Evolutionary conservation across 768 basidiomycete species (phyloP).

Genomic region (Lactarius tabidus): DNA sequence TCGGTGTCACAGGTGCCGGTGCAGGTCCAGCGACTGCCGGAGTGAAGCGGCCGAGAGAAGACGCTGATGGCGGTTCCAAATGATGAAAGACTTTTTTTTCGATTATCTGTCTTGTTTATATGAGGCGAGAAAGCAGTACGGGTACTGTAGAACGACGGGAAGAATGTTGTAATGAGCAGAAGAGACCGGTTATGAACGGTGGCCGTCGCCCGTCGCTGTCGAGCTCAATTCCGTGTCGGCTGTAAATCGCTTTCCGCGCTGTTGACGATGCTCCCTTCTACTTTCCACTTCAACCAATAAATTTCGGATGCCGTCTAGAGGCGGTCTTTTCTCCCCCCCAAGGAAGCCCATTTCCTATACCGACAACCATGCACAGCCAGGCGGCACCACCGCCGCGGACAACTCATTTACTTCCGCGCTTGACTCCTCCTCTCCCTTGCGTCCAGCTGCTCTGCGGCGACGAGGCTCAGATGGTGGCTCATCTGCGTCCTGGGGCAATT

Average conservation of each 20-base stretch:
- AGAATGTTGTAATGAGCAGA: neutral
- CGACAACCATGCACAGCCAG: constrained; percentile 2
- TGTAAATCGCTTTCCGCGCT: neutral
- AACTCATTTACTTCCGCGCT: constrained; percentile 26
- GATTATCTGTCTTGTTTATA: neutral
- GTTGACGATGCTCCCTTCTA: constrained; percentile 12
- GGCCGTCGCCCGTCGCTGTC: neutral
- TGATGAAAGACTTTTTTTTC: neutral
- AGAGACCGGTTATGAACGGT: neutral
- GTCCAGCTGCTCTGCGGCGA: constrained; percentile 21
- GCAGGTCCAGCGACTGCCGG: constrained; percentile 29
- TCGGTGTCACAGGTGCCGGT: constrained; percentile 76
- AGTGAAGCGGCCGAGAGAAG: constrained; percentile 27
- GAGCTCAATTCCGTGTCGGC: neutral
- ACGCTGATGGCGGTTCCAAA: constrained; percentile 2
- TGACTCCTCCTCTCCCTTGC: neutral
- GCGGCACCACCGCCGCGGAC: neutral
- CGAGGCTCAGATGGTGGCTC: constrained; percentile 32
- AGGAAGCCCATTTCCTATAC: constrained; percentile 1
- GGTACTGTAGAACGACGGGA: neutral
- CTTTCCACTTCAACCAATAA: neutral
- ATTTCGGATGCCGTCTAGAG: constrained; percentile 22
- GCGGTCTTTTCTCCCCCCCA: constrained; percentile 1
- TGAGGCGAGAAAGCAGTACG: neutral
- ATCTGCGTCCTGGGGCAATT: constrained; percentile 16